phyloP scores from a whole-genome alignment of 1,139 yeast genomes.

The Spencermartinsiella ligniputridi region DNA sequence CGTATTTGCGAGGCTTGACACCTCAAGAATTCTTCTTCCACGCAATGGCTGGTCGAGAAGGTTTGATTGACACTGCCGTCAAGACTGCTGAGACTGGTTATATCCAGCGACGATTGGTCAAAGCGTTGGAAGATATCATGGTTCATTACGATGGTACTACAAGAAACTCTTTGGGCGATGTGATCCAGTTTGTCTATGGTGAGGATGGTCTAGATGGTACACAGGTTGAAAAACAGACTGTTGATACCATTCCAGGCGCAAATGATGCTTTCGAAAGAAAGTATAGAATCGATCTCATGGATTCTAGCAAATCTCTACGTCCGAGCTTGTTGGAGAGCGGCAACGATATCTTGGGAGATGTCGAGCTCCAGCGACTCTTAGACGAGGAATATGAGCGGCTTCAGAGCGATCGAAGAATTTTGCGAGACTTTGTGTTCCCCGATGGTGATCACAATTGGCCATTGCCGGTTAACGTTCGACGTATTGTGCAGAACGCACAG shows the following conservation, averaged over 20 bases:
- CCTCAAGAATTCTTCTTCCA: constrained; percentile 99
- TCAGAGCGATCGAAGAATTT: constrained; percentile 65
- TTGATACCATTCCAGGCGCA: constrained; percentile 94
- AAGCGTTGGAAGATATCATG: constrained; percentile 98
- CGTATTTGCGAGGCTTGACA: constrained; percentile 93
- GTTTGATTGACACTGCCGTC: constrained; percentile 98
- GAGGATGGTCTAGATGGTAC: constrained; percentile 99
- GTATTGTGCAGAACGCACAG: constrained; percentile 95
- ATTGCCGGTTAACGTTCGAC: constrained; percentile 92
- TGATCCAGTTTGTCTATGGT: constrained; percentile 95
- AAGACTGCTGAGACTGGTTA: constrained; percentile 99
- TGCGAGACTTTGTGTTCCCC: constrained; percentile 76
- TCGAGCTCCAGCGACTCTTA: constrained; percentile 70
- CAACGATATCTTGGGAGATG: constrained; percentile 85
- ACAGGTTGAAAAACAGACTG: constrained; percentile 94
- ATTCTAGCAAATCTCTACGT: constrained; percentile 54
- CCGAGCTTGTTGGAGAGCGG: constrained; percentile 83
- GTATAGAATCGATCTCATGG: constrained; percentile 84
- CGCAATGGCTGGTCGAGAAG: constrained; percentile 99
- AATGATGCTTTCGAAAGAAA: constrained; percentile 76
- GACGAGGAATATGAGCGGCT: constrained; percentile 85
- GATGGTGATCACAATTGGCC: constrained; percentile 98
- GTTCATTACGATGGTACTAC: constrained; percentile 99
- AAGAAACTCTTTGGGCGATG: constrained; percentile 93
- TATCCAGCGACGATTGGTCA: constrained; percentile 97